Evolutionary conservation across 2,329 filamentous ascomycete genomes (phyloP).

Genomic region (Cadophora luteo-olivacea): DNA sequence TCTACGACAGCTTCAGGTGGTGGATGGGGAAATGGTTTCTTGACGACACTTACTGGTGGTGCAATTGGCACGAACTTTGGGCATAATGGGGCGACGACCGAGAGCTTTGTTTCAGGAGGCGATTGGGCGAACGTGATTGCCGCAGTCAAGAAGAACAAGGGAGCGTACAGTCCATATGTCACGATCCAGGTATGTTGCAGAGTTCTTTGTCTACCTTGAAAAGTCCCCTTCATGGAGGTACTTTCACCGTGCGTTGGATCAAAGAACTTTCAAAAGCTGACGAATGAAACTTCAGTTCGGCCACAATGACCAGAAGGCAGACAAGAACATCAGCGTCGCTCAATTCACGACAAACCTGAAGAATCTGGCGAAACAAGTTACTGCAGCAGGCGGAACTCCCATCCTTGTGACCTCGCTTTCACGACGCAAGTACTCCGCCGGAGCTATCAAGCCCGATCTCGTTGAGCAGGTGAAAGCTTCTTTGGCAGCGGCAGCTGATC

Average conservation of each 20-base stretch:
- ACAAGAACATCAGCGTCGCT: conserved; percentile 48
- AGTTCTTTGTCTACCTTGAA: not conserved
- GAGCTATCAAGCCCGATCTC: conserved; percentile 50
- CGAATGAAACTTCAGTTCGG: conserved; percentile 48
- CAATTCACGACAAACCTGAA: conserved; percentile 53
- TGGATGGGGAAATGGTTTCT: conserved; percentile 56
- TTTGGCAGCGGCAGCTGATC: conserved; percentile 48
- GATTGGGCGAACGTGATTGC: conserved; percentile 53
- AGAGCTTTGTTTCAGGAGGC: conserved; percentile 52
- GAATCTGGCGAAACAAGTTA: conserved; percentile 43
- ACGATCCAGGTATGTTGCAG: conserved; percentile 52
- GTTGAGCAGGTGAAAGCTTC: conserved; percentile 48
- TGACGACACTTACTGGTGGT: conserved; percentile 51
- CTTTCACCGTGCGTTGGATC: not conserved
- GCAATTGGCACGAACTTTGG: conserved; percentile 55
- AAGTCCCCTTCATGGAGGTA: not conserved
- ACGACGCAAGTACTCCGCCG: conserved; percentile 50
- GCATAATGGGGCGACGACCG: conserved; percentile 54
- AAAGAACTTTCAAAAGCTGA: not conserved
- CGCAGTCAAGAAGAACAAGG: conserved; percentile 46
- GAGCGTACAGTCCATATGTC: conserved; percentile 50
- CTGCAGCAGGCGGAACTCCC: conserved; percentile 43
- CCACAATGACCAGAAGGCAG: conserved; percentile 58
- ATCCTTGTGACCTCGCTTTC: conserved; percentile 56
- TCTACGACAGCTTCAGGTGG: conserved; percentile 47